Conservation (phyloP, 768 basidiomycete species). For the Rhodosporidiobolus odoratus region DNA sequence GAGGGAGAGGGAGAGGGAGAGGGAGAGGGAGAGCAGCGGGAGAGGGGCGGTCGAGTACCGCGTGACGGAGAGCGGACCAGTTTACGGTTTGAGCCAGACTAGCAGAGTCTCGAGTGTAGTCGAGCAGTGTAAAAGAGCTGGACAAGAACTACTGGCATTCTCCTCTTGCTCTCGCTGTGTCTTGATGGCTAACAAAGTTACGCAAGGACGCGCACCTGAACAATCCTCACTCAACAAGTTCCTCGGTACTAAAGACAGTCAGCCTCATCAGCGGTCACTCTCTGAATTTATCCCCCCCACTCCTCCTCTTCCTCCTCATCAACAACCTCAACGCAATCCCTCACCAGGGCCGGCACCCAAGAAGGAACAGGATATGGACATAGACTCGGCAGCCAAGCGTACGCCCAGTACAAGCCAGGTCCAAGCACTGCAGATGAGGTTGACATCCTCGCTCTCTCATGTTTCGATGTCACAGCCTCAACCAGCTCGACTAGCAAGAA, state of each 20-base stretch:
- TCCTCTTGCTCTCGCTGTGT: neutral
- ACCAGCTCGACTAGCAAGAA: too few species aligned
- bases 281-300: neutral
- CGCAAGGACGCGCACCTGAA: neutral
- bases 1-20: neutral
- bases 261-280: conserved; percentile 15
- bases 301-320: neutral
- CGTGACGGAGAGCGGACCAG: neutral
- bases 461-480: too few species aligned
- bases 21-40: neutral
- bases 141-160: neutral
- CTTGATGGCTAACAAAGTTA: neutral
- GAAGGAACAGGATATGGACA: too few species aligned
- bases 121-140: neutral
- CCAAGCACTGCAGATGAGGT: too few species aligned
- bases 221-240: conserved; percentile 18
- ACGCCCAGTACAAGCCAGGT: too few species aligned
- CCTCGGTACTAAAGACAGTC: conserved; percentile 12
- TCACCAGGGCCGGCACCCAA: neutral
- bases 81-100: neutral
- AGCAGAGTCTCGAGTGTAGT: neutral
- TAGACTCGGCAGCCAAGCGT: too few species aligned
- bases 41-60: neutral
- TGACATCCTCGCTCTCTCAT: too few species aligned
- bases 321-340: too few species aligned